Conservation (phyloP, 495 filamentous ascomycete genomes). For the Penicillium bialowiezense region DNA sequence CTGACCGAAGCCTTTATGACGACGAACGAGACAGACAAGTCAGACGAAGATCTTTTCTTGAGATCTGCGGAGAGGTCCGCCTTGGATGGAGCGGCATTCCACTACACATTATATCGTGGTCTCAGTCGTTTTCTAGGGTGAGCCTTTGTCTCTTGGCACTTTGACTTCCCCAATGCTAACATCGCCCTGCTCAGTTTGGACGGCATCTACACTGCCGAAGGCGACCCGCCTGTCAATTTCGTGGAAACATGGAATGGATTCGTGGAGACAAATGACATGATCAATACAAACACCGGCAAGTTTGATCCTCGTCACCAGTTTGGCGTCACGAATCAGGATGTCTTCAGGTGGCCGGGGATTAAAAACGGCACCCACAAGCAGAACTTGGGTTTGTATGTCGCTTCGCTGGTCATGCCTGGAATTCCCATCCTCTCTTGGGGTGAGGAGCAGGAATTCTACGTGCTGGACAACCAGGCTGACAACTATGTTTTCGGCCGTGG, state of each 20-base stretch:
- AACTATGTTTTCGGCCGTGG: conserved; percentile 50
- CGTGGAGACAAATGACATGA: conserved; percentile 41
- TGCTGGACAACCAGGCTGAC: conserved; percentile 43
- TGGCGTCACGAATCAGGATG: conserved; percentile 50
- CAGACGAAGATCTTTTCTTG: conserved; percentile 23
- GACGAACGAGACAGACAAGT: conserved; percentile 16
- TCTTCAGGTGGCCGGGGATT: conserved; percentile 50
- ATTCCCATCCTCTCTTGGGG: conserved; percentile 47
- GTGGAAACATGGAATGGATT: conserved; percentile 40
- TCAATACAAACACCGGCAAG: conserved; percentile 46
- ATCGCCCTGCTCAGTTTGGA: conserved; percentile 25
- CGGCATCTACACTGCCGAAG: conserved; percentile 35
- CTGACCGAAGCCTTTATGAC: conserved; percentile 22
- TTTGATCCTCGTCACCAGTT: conserved; percentile 51
- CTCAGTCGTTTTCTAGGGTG: conserved; percentile 45
- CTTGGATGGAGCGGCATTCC: conserved; percentile 43
- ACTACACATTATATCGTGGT: conserved; percentile 46
- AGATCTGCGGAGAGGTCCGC: conserved; percentile 32
- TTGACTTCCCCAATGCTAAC: background rate
- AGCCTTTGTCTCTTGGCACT: background rate
- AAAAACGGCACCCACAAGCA: conserved; percentile 46
- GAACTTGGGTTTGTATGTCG: conserved; percentile 43
- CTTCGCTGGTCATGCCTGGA: conserved; percentile 44
- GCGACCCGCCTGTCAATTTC: conserved; percentile 40
- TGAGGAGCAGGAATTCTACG: conserved; percentile 50